Percentiles rank a stretch among this genome's conserved stretches.
These are phyloP conservation scores for Tritrichomonas musculus DNA, from an alignment of 208 protist species.

Conservation along the genomic window DNA sequence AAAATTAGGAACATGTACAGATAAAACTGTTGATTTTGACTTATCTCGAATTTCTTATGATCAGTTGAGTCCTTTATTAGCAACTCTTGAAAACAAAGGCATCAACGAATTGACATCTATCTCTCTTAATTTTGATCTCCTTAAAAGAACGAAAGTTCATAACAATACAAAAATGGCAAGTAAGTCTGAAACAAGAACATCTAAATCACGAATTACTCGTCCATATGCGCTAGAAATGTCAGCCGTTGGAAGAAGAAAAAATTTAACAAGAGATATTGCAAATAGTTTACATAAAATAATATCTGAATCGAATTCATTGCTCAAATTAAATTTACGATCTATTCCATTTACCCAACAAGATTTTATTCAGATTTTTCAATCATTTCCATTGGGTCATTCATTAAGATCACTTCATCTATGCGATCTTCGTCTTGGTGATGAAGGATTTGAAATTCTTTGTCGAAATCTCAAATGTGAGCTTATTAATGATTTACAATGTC, in stretches of 20 bases:
- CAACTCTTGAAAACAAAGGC: too few species aligned
- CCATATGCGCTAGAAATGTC: not conserved
- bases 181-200: not conserved
- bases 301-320: not conserved
- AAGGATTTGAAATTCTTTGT: not conserved
- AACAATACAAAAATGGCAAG: not conserved
- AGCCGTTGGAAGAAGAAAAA: not conserved
- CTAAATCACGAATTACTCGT: not conserved
- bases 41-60: too few species aligned
- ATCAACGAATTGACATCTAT: too few species aligned
- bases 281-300: not conserved
- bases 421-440: not conserved
- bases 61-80: too few species aligned
- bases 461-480: not conserved
- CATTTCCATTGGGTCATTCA: not conserved
- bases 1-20: too few species aligned
- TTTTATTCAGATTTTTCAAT: not conserved
- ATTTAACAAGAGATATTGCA: not conserved
- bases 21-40: too few species aligned
- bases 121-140: not conserved
- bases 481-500: not conserved
- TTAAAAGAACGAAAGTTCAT: not conserved
- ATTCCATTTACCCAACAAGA: not conserved
- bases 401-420: not conserved
- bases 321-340: not conserved